Percentiles rank a stretch among this genome's conserved stretches.
Conservation (phyloP, 352 stramenopile species). For the Phytopythium boreale region DNA sequence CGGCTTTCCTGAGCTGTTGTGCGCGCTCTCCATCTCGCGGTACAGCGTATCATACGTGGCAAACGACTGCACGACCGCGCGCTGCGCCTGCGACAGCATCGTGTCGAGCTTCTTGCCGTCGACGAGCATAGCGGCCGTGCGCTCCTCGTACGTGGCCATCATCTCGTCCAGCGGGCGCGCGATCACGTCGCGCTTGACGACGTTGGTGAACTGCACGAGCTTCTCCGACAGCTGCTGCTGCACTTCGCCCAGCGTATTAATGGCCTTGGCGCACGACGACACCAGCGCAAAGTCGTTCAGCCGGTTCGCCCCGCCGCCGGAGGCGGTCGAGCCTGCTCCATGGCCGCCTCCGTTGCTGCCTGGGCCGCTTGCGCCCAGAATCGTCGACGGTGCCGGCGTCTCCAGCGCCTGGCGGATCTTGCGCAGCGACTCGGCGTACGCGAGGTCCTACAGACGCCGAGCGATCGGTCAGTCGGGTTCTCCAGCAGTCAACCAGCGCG, state of each 20-base stretch:
- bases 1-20: background rate
- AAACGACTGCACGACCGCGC: conserved; percentile 56
- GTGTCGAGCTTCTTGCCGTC: conserved; percentile 56
- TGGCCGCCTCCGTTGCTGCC: background rate
- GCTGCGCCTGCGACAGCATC: conserved; percentile 53
- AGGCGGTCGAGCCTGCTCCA: background rate
- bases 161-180: conserved; percentile 73
- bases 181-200: conserved; percentile 70
- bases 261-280: conserved; percentile 57
- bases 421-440: conserved; percentile 67
- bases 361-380: background rate
- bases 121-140: conserved; percentile 39
- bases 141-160: conserved; percentile 57
- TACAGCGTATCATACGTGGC: conserved; percentile 54
- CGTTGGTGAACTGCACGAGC: conserved; percentile 65
- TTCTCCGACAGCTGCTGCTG: conserved; percentile 82
- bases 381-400: conserved; percentile 7
- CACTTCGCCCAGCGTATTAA: conserved; percentile 60
- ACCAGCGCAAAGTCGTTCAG: conserved; percentile 28
- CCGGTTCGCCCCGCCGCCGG: conserved; percentile 7
- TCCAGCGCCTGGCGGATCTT: conserved; percentile 63
- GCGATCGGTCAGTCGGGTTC: background rate
- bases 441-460: conserved; percentile 38
- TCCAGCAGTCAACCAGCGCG: background rate
- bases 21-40: conserved; percentile 48